These are phyloP conservation scores for Naganishia sp. DNA, from an alignment of 1,284 basidiomycete genomes.

Conservation along the genomic window DNA sequence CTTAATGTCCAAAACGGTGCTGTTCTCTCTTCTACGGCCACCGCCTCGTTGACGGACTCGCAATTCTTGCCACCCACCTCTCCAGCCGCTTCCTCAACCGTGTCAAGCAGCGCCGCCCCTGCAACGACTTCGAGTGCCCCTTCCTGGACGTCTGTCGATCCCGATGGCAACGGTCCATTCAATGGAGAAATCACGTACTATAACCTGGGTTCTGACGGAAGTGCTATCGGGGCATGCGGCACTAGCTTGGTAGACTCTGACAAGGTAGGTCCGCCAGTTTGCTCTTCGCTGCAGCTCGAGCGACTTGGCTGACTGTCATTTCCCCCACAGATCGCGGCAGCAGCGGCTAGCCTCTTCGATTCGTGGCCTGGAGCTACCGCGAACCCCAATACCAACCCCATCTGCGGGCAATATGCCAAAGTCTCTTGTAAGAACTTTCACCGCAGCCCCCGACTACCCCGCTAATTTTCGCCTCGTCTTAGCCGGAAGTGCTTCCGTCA, in stretches of 20 bases:
- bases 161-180: conserved; percentile 47
- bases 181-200: conserved; percentile 49
- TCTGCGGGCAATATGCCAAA: conserved; percentile 55
- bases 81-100: conserved; percentile 2
- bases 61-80: conserved; percentile 5
- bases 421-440: conserved; percentile 48
- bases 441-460: too few relatives aligned
- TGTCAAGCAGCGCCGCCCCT: conserved; percentile 16
- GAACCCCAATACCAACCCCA: conserved; percentile 58
- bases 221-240: conserved; percentile 44
- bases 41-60: background rate
- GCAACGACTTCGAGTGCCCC: conserved; percentile 30
- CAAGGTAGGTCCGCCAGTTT: conserved; percentile 9
- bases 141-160: conserved; percentile 39
- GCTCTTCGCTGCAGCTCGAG: background rate
- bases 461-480: too few relatives aligned
- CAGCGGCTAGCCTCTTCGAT: conserved; percentile 53
- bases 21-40: conserved; percentile 13
- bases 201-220: conserved; percentile 36
- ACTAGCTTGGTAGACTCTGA: conserved; percentile 23
- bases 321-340: conserved; percentile 52
- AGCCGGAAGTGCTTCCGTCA: conserved; percentile 39
- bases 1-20: conserved; percentile 12
- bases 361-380: conserved; percentile 53
- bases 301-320: background rate